A percentile compares a stretch with the other conserved stretches of the same genome.
These are phyloP conservation scores for Fusarium multiceps DNA, from an alignment of 2,329 filamentous ascomycete species.

Conservation along the genomic window DNA sequence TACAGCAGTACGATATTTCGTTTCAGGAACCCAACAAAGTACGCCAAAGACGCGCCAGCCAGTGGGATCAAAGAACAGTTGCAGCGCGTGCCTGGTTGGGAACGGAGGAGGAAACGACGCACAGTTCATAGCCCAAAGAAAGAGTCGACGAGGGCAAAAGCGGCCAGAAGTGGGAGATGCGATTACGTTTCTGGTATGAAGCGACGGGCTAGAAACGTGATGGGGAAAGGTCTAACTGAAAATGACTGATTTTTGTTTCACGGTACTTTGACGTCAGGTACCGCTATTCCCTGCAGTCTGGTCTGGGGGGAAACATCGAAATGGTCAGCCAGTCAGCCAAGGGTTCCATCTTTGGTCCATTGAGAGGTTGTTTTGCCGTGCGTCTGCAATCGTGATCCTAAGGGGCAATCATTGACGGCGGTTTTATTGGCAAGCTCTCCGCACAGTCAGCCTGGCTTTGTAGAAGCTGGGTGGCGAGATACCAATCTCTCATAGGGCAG, in stretches of 20 bases:
- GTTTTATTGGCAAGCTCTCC: constrained; percentile 18
- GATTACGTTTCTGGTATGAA: constrained; percentile 45
- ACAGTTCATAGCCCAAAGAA: constrained; percentile 37
- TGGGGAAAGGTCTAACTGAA: constrained; percentile 36
- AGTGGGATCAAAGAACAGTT: constrained; percentile 26
- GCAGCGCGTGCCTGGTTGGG: constrained; percentile 40
- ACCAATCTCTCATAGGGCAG: constrained; percentile 11
- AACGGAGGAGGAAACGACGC: constrained; percentile 23
- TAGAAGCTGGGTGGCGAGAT: constrained; percentile 2
- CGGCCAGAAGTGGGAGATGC: constrained; percentile 43
- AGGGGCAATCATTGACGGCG: constrained; percentile 20
- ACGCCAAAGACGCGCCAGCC: constrained; percentile 23
- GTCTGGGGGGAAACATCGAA: constrained; percentile 28
- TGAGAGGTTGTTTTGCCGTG: constrained; percentile 13
- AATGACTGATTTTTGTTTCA: constrained; percentile 39
- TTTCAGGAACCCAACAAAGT: constrained; percentile 3
- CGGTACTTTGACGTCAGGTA: constrained; percentile 34
- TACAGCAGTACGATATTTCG: not conserved
- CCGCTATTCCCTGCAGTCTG: constrained; percentile 6
- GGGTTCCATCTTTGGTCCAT: constrained; percentile 5
- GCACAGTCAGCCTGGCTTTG: not conserved
- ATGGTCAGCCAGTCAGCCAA: constrained; percentile 28
- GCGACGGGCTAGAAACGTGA: constrained; percentile 40
- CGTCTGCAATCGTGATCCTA: constrained; percentile 32
- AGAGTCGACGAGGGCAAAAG: constrained; percentile 41